A percentile compares a stretch with the other conserved stretches of the same genome.
Conservation (phyloP, 345 rosid genomes). For the Aquilaria yunnanensis region DNA sequence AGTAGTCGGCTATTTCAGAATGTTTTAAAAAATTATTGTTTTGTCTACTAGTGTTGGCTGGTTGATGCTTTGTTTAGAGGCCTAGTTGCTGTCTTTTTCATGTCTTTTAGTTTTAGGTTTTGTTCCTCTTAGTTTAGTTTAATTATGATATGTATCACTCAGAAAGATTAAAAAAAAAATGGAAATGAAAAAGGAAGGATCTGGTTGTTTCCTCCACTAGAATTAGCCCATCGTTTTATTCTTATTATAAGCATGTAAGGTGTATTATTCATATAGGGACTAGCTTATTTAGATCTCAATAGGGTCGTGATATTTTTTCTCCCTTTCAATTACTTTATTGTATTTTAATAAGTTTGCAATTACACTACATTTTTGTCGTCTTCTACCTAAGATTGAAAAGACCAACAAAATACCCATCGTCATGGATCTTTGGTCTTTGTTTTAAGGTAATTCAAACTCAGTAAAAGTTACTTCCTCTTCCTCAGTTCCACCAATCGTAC, state of each 20-base stretch:
- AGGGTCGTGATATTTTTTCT: too few relatives aligned
- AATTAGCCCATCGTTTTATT: slow-evolving; percentile 1
- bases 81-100: neutral
- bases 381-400: too few relatives aligned
- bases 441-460: too few relatives aligned
- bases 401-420: too few relatives aligned
- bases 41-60: neutral
- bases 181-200: neutral
- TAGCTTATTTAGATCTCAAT: too few relatives aligned
- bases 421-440: too few relatives aligned
- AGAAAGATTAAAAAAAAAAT: neutral
- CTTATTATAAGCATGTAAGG: neutral
- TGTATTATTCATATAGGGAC: too few relatives aligned
- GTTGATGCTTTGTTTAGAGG: neutral
- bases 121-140: neutral
- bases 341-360: too few relatives aligned
- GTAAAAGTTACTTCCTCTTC: too few relatives aligned
- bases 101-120: neutral
- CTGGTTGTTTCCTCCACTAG: slow-evolving; percentile 3
- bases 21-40: too few relatives aligned
- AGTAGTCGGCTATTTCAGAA: neutral
- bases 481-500: too few relatives aligned
- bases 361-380: too few relatives aligned
- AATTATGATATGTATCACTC: neutral
- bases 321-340: neutral